phyloP scores from a whole-genome alignment of 768 basidiomycete species.

The Calvatia gigantea region DNA sequence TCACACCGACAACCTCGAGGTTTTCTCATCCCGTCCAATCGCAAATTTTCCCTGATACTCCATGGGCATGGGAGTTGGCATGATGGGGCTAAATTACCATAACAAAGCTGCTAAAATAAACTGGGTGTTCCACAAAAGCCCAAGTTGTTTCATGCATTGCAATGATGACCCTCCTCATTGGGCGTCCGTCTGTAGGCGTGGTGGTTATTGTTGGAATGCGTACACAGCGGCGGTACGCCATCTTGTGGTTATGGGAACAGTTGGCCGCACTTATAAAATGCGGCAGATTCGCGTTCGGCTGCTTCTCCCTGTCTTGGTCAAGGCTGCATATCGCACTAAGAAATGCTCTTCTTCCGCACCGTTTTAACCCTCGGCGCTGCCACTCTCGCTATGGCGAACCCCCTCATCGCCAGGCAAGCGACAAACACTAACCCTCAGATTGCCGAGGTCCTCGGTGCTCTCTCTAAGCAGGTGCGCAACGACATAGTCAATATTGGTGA shows the following conservation, averaged over 20 bases:
- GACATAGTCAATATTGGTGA: conserved; percentile 24
- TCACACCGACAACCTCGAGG: background rate
- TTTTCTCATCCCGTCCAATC: conserved; percentile 2
- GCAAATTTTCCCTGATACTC: conserved; percentile 3
- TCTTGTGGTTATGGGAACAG: conserved; percentile 5
- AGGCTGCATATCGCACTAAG: conserved; percentile 1
- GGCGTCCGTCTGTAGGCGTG: background rate
- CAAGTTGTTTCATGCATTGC: conserved; percentile 9
- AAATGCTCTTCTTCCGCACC: conserved; percentile 28
- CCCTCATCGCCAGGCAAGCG: conserved; percentile 25
- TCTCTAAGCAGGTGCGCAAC: conserved; percentile 21
- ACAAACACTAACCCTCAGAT: conserved; percentile 31
- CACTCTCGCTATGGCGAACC: conserved; percentile 25
- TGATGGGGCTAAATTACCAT: background rate
- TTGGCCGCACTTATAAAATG: conserved; percentile 4
- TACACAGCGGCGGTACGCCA: background rate
- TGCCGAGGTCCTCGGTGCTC: conserved; percentile 21
- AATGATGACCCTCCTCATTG: conserved; percentile 10
- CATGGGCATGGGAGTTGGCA: conserved; percentile 7
- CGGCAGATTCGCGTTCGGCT: background rate
- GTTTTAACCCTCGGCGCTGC: conserved; percentile 25
- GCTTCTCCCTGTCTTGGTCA: conserved; percentile 8
- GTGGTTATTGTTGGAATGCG: conserved; percentile 6
- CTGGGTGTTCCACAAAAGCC: background rate
- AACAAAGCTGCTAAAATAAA: background rate